phyloP scores from a whole-genome alignment of 2,329 filamentous ascomycete species.

The Microcyclospora tardicrescens region DNA sequence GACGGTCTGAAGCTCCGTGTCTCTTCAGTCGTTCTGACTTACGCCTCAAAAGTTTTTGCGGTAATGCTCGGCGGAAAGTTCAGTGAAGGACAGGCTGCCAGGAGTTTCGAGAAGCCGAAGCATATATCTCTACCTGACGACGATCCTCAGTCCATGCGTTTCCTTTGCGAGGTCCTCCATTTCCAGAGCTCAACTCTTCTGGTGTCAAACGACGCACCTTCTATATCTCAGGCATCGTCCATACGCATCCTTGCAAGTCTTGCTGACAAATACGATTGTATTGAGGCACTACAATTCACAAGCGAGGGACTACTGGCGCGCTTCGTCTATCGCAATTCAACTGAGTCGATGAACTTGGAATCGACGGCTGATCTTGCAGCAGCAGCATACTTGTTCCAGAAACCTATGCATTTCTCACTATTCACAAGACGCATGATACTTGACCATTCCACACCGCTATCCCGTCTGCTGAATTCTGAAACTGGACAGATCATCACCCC shows the following conservation, averaged over 20 bases:
- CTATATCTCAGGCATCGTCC: not conserved
- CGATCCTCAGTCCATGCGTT: not conserved
- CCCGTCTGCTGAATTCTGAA: not conserved
- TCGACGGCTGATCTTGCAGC: not conserved
- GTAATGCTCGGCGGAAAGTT: constrained; percentile 3
- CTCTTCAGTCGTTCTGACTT: constrained; percentile 1
- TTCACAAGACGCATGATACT: constrained; percentile 1
- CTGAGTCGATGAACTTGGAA: too few relatives aligned
- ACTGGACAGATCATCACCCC: too few relatives aligned
- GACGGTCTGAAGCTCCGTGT: not conserved
- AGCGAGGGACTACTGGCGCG: not conserved
- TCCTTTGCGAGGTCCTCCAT: not conserved
- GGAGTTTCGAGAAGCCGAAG: not conserved
- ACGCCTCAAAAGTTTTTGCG: constrained; percentile 2
- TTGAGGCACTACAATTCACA: not conserved
- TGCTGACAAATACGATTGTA: constrained; percentile 4
- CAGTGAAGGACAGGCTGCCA: constrained; percentile 1
- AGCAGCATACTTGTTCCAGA: not conserved
- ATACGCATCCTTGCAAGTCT: not conserved
- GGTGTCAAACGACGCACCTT: not conserved
- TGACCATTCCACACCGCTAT: not conserved
- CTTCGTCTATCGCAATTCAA: too few relatives aligned
- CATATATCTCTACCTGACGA: constrained; percentile 1
- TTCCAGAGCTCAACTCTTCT: too few relatives aligned
- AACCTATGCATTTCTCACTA: not conserved